Evolutionary conservation across 352 stramenopile genomes (phyloP).

Genomic region (Globisporangium megalacanthum): DNA sequence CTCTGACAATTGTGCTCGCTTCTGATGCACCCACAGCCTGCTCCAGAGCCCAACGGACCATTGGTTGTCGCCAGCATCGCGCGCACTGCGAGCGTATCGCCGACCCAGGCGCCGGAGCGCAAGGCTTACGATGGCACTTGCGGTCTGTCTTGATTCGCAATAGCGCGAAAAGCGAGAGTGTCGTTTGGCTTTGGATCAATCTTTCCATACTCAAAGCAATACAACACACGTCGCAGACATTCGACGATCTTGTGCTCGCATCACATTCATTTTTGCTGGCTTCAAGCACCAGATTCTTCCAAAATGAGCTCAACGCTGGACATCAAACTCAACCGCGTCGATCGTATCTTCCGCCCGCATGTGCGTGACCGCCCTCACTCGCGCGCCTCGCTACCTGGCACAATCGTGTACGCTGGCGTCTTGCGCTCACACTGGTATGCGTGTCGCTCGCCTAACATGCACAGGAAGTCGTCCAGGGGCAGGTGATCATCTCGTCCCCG

Average conservation of each 20-base stretch:
- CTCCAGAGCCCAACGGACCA: conserved; percentile 61
- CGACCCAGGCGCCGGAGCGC: conserved; percentile 10
- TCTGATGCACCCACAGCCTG: conserved; percentile 23
- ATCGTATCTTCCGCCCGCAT: conserved; percentile 83
- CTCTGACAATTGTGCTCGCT: background rate
- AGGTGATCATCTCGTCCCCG: conserved; percentile 81
- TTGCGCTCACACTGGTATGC: background rate
- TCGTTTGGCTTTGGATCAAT: no score
- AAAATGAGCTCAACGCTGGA: conserved; percentile 76
- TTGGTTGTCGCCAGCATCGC: conserved; percentile 55
- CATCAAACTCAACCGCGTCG: conserved; percentile 80
- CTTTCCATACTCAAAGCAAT: no score
- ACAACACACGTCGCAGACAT: no score
- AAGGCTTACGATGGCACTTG: no score
- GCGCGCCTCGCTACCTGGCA: background rate
- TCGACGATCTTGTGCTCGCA: background rate
- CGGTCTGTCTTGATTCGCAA: no score
- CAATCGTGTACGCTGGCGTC: background rate
- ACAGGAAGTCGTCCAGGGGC: conserved; percentile 78
- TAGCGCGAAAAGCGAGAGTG: background rate
- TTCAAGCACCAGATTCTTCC: background rate
- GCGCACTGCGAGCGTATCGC: conserved; percentile 32
- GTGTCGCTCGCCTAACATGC: background rate
- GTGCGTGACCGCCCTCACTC: conserved; percentile 17
- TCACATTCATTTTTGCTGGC: background rate